Percentiles rank a stretch among this genome's conserved stretches.
Conservation (phyloP, 768 basidiomycete species). For the Dentipellis sp. region DNA sequence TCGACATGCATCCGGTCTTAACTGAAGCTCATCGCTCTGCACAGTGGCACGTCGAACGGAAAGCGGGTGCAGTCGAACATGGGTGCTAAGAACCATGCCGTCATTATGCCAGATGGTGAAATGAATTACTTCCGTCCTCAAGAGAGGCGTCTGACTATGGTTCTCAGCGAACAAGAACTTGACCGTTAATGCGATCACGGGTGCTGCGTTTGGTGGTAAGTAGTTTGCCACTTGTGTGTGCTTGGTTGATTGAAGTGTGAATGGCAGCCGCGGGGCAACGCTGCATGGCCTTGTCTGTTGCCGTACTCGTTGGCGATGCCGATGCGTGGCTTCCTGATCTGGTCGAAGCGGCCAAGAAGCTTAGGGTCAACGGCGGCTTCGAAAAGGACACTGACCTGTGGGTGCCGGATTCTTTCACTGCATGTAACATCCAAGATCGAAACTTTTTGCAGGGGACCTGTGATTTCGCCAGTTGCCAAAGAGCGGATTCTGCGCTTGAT, state of each 20-base stretch:
- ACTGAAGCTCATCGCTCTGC: not conserved
- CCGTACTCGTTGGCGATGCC: constrained; percentile 74
- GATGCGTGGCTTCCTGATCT: constrained; percentile 82
- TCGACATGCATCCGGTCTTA: constrained; percentile 3
- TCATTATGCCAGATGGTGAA: constrained; percentile 89
- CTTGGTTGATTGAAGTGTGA: constrained; percentile 14
- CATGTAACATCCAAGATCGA: not conserved
- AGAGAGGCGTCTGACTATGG: not conserved
- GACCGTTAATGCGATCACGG: constrained; percentile 84
- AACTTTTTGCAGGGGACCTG: constrained; percentile 44
- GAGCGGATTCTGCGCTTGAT: constrained; percentile 68
- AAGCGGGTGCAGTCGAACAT: constrained; percentile 66
- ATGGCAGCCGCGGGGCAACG: constrained; percentile 83
- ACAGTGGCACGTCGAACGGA: constrained; percentile 73
- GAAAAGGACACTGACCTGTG: constrained; percentile 76
- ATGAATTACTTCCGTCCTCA: not conserved
- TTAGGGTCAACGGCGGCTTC: constrained; percentile 87
- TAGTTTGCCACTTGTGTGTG: constrained; percentile 7
- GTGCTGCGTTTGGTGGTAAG: constrained; percentile 87
- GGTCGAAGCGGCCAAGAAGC: constrained; percentile 65
- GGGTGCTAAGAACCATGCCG: constrained; percentile 96
- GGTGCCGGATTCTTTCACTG: constrained; percentile 25
- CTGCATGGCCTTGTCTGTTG: constrained; percentile 94
- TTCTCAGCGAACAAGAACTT: constrained; percentile 82
- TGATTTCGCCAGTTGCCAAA: constrained; percentile 80